Evolutionary conservation across 2,329 filamentous ascomycete genomes (phyloP), one percentile per base, ranked within the genome.

Genomic region (Cladophialophora bantiana): DNA sequence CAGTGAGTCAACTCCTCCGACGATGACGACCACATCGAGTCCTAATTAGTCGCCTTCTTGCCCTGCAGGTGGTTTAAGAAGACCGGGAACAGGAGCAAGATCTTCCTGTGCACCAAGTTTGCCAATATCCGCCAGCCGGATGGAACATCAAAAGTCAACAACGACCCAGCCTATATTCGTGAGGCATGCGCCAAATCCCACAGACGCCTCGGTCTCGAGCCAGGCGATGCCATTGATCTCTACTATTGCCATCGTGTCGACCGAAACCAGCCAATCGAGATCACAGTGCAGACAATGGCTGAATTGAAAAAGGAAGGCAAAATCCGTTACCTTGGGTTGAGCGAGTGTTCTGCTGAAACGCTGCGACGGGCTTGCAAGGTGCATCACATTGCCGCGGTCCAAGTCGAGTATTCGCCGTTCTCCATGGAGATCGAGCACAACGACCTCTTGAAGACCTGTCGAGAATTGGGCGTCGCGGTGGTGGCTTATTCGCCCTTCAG

Each of bases 401-500:
- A 89, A 73, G 83, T 87, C 31, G 87, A 89, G 73, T 80, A 88
- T 66, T 85, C 82, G 18, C 78, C 88, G 1, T 89, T 82, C 78
- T 78, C 79, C 4, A 86, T 84, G 3, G 83, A 87, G 20, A 83
- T 87, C 42, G 76, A 88, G 5, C 75, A 84, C 9, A 88, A 89
- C 67, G 86, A 83, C 15, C 81, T 89, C 1, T 83, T 84, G 2
- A 73, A 80, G 61, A 80, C 83, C 1, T 89, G 87, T 68, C 82
- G 80, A 1, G 84, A 88, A 74, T 77, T 86, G 1, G 78, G 79
- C n/a, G 88, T 89, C 61, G 85, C 86, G 0, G 78, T 89, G 35
- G 76, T 88, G 3, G 83, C 83, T 2, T 89, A 89, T 78, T 85
- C 84, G 48, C 87, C 87, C 2, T 79, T 89, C 1, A 84, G 86